A percentile compares a stretch with the other conserved stretches of the same genome.
Conservation (phyloP, 169 alveolate genomes). For the Plasmodium falciparum region DNA sequence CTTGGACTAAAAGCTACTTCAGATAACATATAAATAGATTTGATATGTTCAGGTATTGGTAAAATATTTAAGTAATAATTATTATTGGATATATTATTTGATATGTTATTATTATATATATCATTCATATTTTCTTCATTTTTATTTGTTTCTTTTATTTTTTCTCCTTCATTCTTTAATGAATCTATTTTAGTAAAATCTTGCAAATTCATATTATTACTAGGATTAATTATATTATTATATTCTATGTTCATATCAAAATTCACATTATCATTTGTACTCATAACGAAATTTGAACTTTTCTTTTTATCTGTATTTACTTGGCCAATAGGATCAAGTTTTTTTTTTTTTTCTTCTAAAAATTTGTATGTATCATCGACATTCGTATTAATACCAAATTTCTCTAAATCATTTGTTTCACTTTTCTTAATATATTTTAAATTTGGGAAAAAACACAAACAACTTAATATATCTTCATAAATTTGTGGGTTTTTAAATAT, state of each 20-base stretch:
- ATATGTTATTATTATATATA: background rate
- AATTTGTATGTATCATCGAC: background rate
- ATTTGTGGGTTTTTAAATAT: slow-evolving; percentile 76
- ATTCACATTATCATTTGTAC: background rate
- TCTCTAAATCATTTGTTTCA: slow-evolving; percentile 15
- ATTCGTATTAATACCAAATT: background rate
- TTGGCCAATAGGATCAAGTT: background rate
- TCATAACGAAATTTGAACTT: background rate
- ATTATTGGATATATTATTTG: background rate
- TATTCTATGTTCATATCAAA: background rate
- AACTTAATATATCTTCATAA: slow-evolving; percentile 68
- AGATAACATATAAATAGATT: slow-evolving; percentile 72
- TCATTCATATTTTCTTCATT: background rate
- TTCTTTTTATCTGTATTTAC: background rate
- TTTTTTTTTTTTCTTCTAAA: background rate
- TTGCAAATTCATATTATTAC: background rate
- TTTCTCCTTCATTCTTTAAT: background rate
- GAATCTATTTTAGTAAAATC: background rate
- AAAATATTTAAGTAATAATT: slow-evolving; percentile 22
- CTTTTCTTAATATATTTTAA: slow-evolving; percentile 59
- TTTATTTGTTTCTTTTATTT: background rate
- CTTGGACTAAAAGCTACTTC: slow-evolving; percentile 74
- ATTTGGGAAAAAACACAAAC: slow-evolving; percentile 67
- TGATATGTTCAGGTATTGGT: slow-evolving; percentile 70
- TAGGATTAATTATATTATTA: background rate